phyloP scores from a whole-genome alignment of 176 grass and related monocot genomes.

The Thalia dealbata region DNA sequence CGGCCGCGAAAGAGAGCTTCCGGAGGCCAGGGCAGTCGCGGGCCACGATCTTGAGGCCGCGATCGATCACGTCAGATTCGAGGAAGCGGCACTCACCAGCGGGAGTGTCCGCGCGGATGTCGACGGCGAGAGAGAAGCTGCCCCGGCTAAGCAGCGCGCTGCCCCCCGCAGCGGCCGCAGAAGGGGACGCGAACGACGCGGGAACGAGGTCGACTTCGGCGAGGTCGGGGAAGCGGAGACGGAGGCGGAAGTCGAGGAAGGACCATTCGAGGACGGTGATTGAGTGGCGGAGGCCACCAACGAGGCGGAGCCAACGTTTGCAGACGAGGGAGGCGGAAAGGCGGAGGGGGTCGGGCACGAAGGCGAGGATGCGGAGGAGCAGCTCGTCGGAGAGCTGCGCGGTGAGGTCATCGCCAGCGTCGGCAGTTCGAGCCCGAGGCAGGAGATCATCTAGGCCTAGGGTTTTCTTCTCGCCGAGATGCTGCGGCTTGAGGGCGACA shows the following conservation, averaged over 20 bases:
- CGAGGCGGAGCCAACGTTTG: constrained; percentile 68
- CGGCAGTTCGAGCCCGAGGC: not conserved
- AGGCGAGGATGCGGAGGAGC: constrained; percentile 48
- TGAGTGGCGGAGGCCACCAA: constrained; percentile 58
- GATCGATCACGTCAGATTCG: constrained; percentile 38
- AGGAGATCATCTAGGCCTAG: constrained; percentile 23
- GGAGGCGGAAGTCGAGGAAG: constrained; percentile 47
- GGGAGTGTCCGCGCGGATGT: constrained; percentile 36
- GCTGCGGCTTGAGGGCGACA: constrained; percentile 26
- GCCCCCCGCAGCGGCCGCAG: constrained; percentile 9
- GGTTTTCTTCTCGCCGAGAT: constrained; percentile 28
- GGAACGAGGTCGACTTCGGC: constrained; percentile 72
- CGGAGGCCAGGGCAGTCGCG: constrained; percentile 48
- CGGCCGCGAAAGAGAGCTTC: constrained; percentile 43
- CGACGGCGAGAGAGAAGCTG: constrained; percentile 42
- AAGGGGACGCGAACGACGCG: constrained; percentile 40
- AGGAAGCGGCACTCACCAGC: constrained; percentile 48
- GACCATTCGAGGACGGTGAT: constrained; percentile 66
- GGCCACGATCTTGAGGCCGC: constrained; percentile 44
- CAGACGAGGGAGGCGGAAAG: constrained; percentile 58
- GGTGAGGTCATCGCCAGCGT: not conserved
- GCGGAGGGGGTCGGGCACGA: constrained; percentile 40
- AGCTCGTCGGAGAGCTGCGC: constrained; percentile 35
- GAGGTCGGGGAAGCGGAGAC: constrained; percentile 57
- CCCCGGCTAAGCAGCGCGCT: constrained; percentile 46